Evolutionary conservation across 108 stramenopile species (phyloP), one percentile per base, ranked within the genome.

Genomic region (Nitzschia sp.): DNA sequence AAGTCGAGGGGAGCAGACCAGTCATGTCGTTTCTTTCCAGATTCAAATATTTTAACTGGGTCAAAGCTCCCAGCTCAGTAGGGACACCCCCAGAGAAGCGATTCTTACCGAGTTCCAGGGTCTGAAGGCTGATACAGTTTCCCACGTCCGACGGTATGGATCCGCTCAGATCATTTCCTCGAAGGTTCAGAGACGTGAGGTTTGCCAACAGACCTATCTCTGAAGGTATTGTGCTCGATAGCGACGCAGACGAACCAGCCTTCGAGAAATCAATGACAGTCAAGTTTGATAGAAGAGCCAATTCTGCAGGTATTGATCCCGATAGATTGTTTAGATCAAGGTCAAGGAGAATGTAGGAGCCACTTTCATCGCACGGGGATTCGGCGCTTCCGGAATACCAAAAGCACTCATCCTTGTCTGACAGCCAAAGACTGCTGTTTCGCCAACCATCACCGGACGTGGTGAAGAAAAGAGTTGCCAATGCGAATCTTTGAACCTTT

Each of bases 381-480:
- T 25, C 31, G 48, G 28, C 71, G n/a, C 44, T 66, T 3, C 58
- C 48, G 46, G 66, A 46, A 64, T 71, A 77, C 81, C 81, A 82
- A 4, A 15, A 19, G 52, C 81, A 82, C 65, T 82, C 75, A 62
- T 67, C 48, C 22, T 44, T 30, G 16, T 66, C 36, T 16, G 68
- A 65, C 23, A 82, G 31, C 81, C 81, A 82, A 13, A 61, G 52
- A 28, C 47, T 59, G 29, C 58, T 72, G 15, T 46, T 60, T 0
- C 53, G 54, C 82, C 82, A 83, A 16, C 58, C 30, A 2, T 83
- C 56, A 34, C 82, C 82, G 34, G 67, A 48, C 1, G 82, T 83
- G 29, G 45, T 66, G 29, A 48, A 79, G 32, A 52, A 83, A 8
- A 83, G 53, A 0, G 68, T 64, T 16, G 78, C 82, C 65, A 83